A percentile compares a stretch with the other conserved stretches of the same genome.
These are phyloP conservation scores for Starmerella powellii DNA, from an alignment of 805 yeast genomes.

Conservation along the genomic window DNA sequence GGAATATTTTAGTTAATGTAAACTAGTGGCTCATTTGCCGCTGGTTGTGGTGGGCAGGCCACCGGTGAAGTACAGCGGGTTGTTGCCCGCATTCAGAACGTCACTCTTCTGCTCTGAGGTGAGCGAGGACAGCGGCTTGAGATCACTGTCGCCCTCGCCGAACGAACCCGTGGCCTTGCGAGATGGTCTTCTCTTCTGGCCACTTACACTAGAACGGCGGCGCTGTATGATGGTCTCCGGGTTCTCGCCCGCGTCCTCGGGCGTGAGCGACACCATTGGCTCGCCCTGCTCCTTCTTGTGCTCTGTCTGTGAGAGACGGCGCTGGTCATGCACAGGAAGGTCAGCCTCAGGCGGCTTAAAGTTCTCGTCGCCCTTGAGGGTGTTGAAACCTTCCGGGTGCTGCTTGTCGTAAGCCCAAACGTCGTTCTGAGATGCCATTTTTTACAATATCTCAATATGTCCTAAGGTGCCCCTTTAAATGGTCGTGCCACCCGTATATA, in stretches of 20 bases:
- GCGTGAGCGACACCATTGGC: conserved; percentile 9
- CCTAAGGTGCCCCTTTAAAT: no score
- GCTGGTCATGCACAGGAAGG: conserved; percentile 11
- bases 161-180: conserved; percentile 18
- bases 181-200: conserved; percentile 7
- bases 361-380: conserved; percentile 14
- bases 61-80: conserved; percentile 13
- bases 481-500: no score
- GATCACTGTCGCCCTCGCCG: conserved; percentile 6
- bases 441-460: no score
- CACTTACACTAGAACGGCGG: conserved; percentile 14
- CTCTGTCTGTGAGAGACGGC: conserved; percentile 8
- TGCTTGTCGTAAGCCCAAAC: conserved; percentile 15
- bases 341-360: conserved; percentile 15
- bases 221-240: conserved; percentile 12
- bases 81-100: conserved; percentile 5
- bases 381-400: conserved; percentile 17
- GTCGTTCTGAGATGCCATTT: conserved; percentile 3
- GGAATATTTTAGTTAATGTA: neutral
- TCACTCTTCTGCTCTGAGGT: conserved; percentile 8
- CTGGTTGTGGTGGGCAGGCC: conserved; percentile 13
- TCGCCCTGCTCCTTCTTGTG: conserved; percentile 13
- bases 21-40: neutral
- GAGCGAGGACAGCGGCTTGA: conserved; percentile 12
- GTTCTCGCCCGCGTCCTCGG: conserved; percentile 10